Conservation (phyloP, 1,139 yeast genomes). For the Geotrichum histeridarum region DNA sequence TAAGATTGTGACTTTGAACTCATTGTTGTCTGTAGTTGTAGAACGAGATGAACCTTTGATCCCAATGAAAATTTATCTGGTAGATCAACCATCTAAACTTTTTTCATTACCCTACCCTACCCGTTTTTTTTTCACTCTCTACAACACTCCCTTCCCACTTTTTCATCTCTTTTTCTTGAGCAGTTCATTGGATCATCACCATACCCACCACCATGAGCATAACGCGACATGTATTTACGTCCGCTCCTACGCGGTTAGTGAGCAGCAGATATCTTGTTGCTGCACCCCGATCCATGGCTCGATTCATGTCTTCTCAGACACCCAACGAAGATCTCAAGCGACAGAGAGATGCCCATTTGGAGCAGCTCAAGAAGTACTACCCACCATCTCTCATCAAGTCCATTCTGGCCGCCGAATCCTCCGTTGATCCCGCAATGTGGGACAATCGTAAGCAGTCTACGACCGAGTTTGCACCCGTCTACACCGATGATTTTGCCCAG, state of each 20-base stretch:
- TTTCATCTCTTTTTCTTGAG: background rate
- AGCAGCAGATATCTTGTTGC: background rate
- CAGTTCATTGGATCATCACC: slow-evolving; percentile 13
- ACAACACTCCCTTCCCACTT: background rate
- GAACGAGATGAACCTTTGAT: background rate
- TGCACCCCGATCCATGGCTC: background rate
- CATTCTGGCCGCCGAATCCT: slow-evolving; percentile 72
- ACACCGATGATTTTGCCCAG: slow-evolving; percentile 55
- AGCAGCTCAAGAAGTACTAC: slow-evolving; percentile 63
- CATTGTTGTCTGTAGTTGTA: slow-evolving; percentile 4
- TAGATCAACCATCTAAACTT: background rate
- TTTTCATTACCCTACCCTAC: slow-evolving; percentile 5
- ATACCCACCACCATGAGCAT: slow-evolving; percentile 6
- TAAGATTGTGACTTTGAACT: slow-evolving; percentile 6
- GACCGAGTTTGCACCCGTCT: slow-evolving; percentile 54
- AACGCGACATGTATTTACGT: slow-evolving; percentile 10
- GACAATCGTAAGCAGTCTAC: slow-evolving; percentile 35
- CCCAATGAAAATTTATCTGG: too few species aligned
- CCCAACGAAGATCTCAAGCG: slow-evolving; percentile 17
- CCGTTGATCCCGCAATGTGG: slow-evolving; percentile 60
- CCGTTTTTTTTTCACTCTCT: slow-evolving; percentile 1
- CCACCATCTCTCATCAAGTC: slow-evolving; percentile 74
- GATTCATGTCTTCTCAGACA: slow-evolving; percentile 6
- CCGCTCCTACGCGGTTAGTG: slow-evolving; percentile 7
- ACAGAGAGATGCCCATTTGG: slow-evolving; percentile 47